Base-by-base conservation (phyloP, 2,329 filamentous ascomycete genomes). In the Aspergillus clavatus region DNA sequence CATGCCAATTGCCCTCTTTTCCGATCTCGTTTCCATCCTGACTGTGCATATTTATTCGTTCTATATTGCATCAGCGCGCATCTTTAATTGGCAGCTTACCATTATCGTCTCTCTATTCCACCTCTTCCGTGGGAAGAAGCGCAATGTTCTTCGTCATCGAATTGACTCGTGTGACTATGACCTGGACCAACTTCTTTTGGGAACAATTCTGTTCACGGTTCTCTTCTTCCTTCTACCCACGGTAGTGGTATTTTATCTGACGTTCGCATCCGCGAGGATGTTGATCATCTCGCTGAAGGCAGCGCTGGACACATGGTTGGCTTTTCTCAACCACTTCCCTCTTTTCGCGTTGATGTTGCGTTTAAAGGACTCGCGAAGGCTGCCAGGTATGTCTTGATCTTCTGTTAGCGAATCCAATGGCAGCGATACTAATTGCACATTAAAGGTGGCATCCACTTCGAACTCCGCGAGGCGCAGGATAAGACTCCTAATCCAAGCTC, bases 121-220 rank as follows among this genome's bases (percentile, higher is more conserved):
- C 65, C 82, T 98, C 7, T 98, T 98, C 65, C 87, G 91, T 24
- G 94, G 93, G 47, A 97, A 96, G 73, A 98, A 98, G 68, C 86
- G 95, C 63, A 98, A 98, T 57, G 86, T 98, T 12, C 80, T 98
- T 18, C 86, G 94, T 50, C 95, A 96, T 62, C 89, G 93, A 70
- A 97, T 98, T 60, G 93, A 98, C 66, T 95, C 90, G 38, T 98
- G 93, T 75, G 93, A 97, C 71, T 98, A 98, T 70, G 93, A 97
- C 64, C 80, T 98, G 19, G 93, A 98, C 64, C 94, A 98, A 70
- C 80, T 98, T 3, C 82, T 98, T 5, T 83, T 98, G 6, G 93
- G 93, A 49, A 98, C 93, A 1, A 97, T 98, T 48, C 75, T 98
- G 16, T 98, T 98, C 63, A 97, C 93, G 0, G 75, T 98, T 6